A percentile compares a stretch with the other conserved stretches of the same genome.
Conservation (phyloP, 441 rosid species). For the Adansonia rubrostipa region DNA sequence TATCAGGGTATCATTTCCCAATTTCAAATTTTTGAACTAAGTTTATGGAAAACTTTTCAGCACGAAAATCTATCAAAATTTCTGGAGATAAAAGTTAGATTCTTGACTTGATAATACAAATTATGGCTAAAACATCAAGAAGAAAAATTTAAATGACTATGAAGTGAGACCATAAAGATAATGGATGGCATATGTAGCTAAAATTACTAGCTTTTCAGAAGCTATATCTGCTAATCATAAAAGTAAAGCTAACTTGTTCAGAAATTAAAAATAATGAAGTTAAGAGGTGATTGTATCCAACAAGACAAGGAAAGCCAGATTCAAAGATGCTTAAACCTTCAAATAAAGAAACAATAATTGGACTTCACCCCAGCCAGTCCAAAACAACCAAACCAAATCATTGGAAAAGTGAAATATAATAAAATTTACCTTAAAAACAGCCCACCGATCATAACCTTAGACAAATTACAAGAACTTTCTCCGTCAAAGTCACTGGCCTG, state of each 20-base stretch:
- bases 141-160: neutral
- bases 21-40: slow-evolving; percentile 19
- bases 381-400: slow-evolving; percentile 18
- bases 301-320: slow-evolving; percentile 16
- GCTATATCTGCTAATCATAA: neutral
- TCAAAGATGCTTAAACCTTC: slow-evolving; percentile 26
- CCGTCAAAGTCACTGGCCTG: slow-evolving; percentile 97
- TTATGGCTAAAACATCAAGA: neutral
- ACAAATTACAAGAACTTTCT: slow-evolving; percentile 73
- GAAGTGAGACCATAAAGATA: neutral
- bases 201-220: neutral
- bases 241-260: slow-evolving; percentile 4
- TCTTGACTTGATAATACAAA: neutral
- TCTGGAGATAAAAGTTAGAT: neutral
- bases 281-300: slow-evolving; percentile 1
- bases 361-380: slow-evolving; percentile 14
- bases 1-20: slow-evolving; percentile 18
- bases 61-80: neutral
- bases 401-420: slow-evolving; percentile 8
- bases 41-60: neutral
- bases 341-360: slow-evolving; percentile 19
- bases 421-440: slow-evolving; percentile 77
- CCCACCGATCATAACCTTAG: slow-evolving; percentile 79
- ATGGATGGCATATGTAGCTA: neutral
- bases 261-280: neutral